Evolutionary conservation across 305 asterid species (phyloP).

Genomic region (Fraxinus floribunda): DNA sequence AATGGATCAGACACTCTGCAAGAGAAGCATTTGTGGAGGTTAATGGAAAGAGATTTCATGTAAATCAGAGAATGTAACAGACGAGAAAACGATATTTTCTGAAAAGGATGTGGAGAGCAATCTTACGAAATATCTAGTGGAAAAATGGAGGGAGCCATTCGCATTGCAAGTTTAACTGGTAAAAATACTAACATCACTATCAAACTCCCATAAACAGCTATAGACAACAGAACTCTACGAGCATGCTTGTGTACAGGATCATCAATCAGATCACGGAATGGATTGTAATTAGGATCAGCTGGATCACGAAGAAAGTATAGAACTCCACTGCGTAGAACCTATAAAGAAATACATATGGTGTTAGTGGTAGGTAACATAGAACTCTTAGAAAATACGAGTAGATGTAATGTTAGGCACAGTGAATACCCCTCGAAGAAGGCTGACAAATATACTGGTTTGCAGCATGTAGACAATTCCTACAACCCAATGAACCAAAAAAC

Average conservation of each 20-base stretch:
- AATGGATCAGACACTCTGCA: constrained; percentile 95
- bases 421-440: constrained; percentile 99
- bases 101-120: constrained; percentile 8
- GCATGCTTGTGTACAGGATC: constrained; percentile 99
- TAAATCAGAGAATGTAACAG: constrained; percentile 7
- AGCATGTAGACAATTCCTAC: constrained; percentile 96
- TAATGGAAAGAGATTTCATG: not conserved
- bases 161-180: constrained; percentile 99
- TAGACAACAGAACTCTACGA: constrained; percentile 91
- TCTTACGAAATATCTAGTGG: constrained; percentile 96
- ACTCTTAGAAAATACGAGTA: not conserved
- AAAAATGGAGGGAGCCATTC: constrained; percentile 79
- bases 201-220: constrained; percentile 93
- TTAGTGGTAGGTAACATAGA: not conserved
- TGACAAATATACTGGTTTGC: constrained; percentile 95
- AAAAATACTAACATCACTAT: constrained; percentile 94
- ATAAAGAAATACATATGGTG: constrained; percentile 21
- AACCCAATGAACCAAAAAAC: constrained; percentile 97
- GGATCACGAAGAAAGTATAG: constrained; percentile 97
- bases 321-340: constrained; percentile 93
- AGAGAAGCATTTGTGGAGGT: constrained; percentile 8
- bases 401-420: not conserved
- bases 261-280: constrained; percentile 94
- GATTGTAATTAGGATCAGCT: constrained; percentile 99
- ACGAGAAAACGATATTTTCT: not conserved